A percentile compares a stretch with the other conserved stretches of the same genome.
These are phyloP conservation scores for Colletotrichum melonis DNA, from an alignment of 2,329 filamentous ascomycete species.

Conservation along the genomic window DNA sequence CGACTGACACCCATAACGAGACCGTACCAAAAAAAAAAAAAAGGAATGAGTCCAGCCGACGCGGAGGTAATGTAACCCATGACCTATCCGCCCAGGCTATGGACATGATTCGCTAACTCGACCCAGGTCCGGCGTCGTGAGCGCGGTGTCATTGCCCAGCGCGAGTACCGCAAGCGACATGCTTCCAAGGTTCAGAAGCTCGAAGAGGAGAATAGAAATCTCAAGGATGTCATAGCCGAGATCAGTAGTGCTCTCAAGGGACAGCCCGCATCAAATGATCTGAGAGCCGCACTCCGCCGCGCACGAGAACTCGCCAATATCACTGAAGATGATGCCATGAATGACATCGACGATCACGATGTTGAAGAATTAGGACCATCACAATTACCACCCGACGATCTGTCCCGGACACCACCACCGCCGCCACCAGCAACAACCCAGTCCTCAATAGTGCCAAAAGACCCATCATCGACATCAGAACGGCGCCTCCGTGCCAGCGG, in stretches of 20 bases:
- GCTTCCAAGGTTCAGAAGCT: conserved; percentile 37
- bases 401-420: not conserved
- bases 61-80: not conserved
- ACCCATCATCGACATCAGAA: not conserved
- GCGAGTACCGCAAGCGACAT: conserved; percentile 40
- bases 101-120: conserved; percentile 5
- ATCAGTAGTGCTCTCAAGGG: conserved; percentile 11
- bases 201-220: conserved; percentile 36
- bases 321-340: not conserved
- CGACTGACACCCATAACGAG: not conserved
- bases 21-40: not conserved
- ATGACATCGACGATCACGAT: not conserved
- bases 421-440: not conserved
- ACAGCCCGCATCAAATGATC: not conserved
- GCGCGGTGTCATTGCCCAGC: conserved; percentile 38
- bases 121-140: conserved; percentile 26
- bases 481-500: not conserved
- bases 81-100: not conserved
- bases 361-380: not conserved
- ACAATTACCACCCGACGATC: not conserved
- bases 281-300: not conserved
- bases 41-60: conserved; percentile 4
- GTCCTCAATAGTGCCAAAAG: rapidly evolving
- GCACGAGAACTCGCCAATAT: conserved; percentile 19
- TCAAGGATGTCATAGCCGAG: conserved; percentile 25